Conservation (phyloP, 345 rosid genomes). For the Salix viminalis region DNA sequence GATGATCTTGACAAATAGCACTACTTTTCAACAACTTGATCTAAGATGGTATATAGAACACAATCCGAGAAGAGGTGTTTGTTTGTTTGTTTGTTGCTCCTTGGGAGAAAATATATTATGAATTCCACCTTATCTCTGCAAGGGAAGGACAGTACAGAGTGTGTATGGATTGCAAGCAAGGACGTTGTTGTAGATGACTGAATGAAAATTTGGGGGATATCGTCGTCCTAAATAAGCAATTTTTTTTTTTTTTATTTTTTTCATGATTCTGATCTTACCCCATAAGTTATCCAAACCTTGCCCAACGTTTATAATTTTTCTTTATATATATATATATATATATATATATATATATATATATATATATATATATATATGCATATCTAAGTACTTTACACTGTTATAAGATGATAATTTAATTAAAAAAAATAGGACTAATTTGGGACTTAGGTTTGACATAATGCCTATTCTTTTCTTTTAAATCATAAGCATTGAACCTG, state of each 20-base stretch:
- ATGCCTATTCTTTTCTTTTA: no score
- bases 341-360: no score
- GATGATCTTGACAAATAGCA: constrained; percentile 40
- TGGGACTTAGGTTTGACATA: no score
- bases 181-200: constrained; percentile 17
- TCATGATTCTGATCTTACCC: background rate
- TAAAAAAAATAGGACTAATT: no score
- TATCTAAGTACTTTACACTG: no score
- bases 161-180: constrained; percentile 2
- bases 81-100: constrained; percentile 10
- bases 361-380: no score
- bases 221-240: no score
- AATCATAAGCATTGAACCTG: no score
- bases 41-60: background rate
- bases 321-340: no score
- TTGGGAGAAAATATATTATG: background rate
- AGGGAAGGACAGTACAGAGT: constrained; percentile 15
- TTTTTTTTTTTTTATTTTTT: no score
- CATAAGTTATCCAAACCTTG: background rate
- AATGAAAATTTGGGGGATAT: constrained; percentile 20
- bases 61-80: constrained; percentile 15
- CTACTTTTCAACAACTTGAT: background rate
- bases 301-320: no score
- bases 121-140: background rate
- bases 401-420: no score